Evolutionary conservation across 2,329 filamentous ascomycete genomes (phyloP), one percentile per base, ranked within the genome.

Genomic region (Colletotrichum cereale): DNA sequence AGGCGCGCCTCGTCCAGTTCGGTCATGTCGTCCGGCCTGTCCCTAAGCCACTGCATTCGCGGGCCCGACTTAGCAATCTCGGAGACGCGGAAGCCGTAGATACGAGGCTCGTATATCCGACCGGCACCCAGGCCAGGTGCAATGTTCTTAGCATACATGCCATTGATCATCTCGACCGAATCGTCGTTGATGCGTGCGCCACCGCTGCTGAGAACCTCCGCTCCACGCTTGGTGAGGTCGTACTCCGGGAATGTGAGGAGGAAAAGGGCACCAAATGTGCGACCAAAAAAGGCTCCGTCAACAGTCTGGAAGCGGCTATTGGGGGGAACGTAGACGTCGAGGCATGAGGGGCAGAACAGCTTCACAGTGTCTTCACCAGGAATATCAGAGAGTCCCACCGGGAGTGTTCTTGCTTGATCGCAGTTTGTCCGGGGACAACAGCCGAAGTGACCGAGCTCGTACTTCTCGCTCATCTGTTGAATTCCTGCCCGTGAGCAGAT

Each of bases 401-500:
- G 96, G 6, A 99, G 88, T 18, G 97, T 96, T 78, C 96, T 92
- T 74, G 94, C 93, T 72, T 93, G 92, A 77, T 95, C 93, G 87
- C 96, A 99, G 83, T 96, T 91, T 71, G 96, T 97, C 71, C 96
- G 90, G n/a, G 96, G 96, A 81, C 96, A 99, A 76, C 92, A 91
- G 64, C 96, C 96, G 79, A 99, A 99, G 84, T 99, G 96, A 73
- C 95, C 93, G 60, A 97, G 88, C 82, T 98, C 96, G 85, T 98
- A 99, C 82, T 99, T 99, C 83, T 99, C 96, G 74, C 95, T 94
- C 96, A 99, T 99, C 81, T 98, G 95, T 83, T 98, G 96, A 78
- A 99, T 98, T 63, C 96, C 96, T 2, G 94, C 94, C 71, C 96
- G 90, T 31, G 95, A 98, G 78, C 95, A 98, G 84, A 99, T 98